A percentile compares a stretch with the other conserved stretches of the same genome.
Conservation (phyloP, 768 basidiomycete genomes). For the Rhodotorula diobovata region DNA sequence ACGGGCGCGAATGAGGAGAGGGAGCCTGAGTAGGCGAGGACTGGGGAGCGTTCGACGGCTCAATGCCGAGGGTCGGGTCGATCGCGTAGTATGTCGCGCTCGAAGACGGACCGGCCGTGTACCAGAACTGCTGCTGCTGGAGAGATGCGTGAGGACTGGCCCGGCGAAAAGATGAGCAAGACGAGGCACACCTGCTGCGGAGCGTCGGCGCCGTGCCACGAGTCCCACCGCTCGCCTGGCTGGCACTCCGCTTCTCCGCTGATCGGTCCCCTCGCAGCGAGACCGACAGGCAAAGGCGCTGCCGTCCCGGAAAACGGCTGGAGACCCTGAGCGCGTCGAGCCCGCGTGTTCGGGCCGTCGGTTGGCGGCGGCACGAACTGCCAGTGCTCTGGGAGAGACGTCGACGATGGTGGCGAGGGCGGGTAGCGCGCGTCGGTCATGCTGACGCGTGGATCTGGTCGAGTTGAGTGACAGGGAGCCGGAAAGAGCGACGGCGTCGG, state of each 20-base stretch:
- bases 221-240: neutral
- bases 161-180: no score
- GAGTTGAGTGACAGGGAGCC: neutral
- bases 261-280: neutral
- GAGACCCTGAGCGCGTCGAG: neutral
- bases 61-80: conserved; percentile 21
- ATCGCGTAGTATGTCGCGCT: conserved; percentile 14
- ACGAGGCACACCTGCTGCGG: neutral
- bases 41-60: neutral
- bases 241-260: no score
- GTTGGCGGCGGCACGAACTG: conserved; percentile 27
- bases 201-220: neutral
- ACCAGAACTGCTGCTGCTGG: neutral
- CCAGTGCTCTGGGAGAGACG: conserved; percentile 23
- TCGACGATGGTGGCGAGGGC: conserved; percentile 15
- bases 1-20: no score
- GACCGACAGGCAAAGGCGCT: neutral
- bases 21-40: neutral
- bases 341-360: conserved; percentile 27
- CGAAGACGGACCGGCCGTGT: neutral
- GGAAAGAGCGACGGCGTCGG: neutral
- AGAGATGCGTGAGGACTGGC: neutral
- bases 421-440: neutral
- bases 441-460: neutral
- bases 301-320: conserved; percentile 11